Conservation (phyloP, 2,329 filamentous ascomycete genomes). For the Pseudonectria foliicola region DNA sequence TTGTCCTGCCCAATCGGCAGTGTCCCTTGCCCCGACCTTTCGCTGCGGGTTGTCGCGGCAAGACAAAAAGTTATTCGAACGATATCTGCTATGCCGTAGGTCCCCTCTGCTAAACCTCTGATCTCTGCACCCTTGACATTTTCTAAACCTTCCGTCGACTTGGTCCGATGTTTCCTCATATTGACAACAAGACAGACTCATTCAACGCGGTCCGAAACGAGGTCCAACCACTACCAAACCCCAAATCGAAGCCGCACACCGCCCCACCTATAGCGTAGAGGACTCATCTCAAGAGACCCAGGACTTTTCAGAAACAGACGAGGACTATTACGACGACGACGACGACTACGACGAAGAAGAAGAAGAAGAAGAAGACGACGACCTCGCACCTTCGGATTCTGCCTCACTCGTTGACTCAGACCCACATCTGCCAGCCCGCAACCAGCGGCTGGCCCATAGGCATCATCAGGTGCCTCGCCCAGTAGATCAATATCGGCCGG, state of each 20-base stretch:
- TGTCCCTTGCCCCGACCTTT: slow-evolving; percentile 40
- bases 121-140: not conserved
- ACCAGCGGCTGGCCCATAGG: slow-evolving; percentile 28
- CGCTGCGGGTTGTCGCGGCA: slow-evolving; percentile 39
- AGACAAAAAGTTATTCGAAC: slow-evolving; percentile 30
- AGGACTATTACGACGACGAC: slow-evolving; percentile 26
- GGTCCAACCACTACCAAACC: slow-evolving; percentile 15
- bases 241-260: slow-evolving; percentile 15
- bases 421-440: slow-evolving; percentile 13
- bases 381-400: slow-evolving; percentile 52
- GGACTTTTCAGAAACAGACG: slow-evolving; percentile 24
- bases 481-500: slow-evolving; percentile 26
- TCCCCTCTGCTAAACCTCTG: slow-evolving; percentile 11
- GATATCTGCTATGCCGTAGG: slow-evolving; percentile 39
- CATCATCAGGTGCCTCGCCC: slow-evolving; percentile 30
- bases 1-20: slow-evolving; percentile 13
- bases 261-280: slow-evolving; percentile 28
- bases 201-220: slow-evolving; percentile 20
- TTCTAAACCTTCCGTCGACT: slow-evolving; percentile 9
- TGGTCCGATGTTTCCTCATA: slow-evolving; percentile 11
- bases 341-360: slow-evolving; percentile 34
- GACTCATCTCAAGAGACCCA: slow-evolving; percentile 27
- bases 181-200: slow-evolving; percentile 20
- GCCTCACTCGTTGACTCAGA: slow-evolving; percentile 35
- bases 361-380: slow-evolving; percentile 38